phyloP scores from a whole-genome alignment of 768 basidiomycete genomes.

The Leccinum subgranulosum region DNA sequence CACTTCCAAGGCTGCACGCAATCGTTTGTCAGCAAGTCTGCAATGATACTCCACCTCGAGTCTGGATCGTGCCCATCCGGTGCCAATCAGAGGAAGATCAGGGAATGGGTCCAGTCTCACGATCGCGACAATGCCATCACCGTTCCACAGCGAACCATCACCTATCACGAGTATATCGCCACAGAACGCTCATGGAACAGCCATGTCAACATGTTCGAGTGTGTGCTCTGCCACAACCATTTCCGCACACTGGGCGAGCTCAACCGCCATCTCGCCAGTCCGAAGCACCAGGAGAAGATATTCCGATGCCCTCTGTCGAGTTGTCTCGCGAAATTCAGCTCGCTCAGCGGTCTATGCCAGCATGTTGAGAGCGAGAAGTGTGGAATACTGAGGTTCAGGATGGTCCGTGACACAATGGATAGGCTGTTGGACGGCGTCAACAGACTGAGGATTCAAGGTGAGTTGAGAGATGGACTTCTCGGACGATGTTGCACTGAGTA shows the following conservation, averaged over 20 bases:
- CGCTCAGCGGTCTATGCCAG: slow-evolving; percentile 58
- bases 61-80: slow-evolving; percentile 54
- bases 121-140: slow-evolving; percentile 54
- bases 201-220: slow-evolving; percentile 46
- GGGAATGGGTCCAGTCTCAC: slow-evolving; percentile 35
- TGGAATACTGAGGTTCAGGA: slow-evolving; percentile 48
- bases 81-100: slow-evolving; percentile 36
- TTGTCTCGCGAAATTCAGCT: slow-evolving; percentile 43
- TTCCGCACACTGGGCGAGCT: slow-evolving; percentile 43
- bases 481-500: slow-evolving; percentile 3
- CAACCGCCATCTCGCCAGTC: slow-evolving; percentile 64
- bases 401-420: slow-evolving; percentile 40
- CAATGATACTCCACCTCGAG: slow-evolving; percentile 63
- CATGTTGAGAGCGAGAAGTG: slow-evolving; percentile 66
- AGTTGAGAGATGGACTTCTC: not conserved
- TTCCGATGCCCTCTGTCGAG: slow-evolving; percentile 52
- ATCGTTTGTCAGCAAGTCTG: slow-evolving; percentile 50
- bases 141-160: slow-evolving; percentile 50
- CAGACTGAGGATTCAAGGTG: slow-evolving; percentile 10
- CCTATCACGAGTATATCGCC: slow-evolving; percentile 25
- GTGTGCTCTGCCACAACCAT: slow-evolving; percentile 53
- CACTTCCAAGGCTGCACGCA: slow-evolving; percentile 37
- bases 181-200: slow-evolving; percentile 41
- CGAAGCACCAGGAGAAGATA: slow-evolving; percentile 49
- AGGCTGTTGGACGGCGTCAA: slow-evolving; percentile 22